phyloP scores from a whole-genome alignment of 108 stramenopile species.

The Nitzschia sp. region DNA sequence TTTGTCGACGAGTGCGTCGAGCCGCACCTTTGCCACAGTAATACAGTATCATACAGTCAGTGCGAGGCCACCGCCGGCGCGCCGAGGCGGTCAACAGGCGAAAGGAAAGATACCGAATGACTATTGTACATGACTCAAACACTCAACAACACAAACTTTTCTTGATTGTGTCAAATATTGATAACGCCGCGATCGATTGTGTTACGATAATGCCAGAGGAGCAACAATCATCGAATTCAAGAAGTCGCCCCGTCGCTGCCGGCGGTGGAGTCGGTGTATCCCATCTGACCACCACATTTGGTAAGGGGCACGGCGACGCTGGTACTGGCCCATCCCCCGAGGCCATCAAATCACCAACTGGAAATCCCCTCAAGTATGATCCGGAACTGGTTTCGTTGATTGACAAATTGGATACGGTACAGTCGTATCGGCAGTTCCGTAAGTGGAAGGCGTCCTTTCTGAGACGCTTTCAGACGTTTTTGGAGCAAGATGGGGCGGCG shows the following conservation, averaged over 20 bases:
- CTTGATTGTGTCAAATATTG: too few species aligned
- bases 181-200: too few species aligned
- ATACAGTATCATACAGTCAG: too few species aligned
- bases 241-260: neutral
- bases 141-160: too few species aligned
- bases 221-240: too few species aligned
- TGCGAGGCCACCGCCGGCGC: too few species aligned
- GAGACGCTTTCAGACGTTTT: conserved; percentile 11
- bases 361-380: conserved; percentile 14
- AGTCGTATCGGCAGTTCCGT: neutral
- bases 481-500: conserved; percentile 13
- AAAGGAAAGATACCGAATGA: too few species aligned
- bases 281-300: neutral
- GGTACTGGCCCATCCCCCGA: neutral
- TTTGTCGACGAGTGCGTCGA: too few species aligned
- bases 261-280: neutral
- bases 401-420: conserved; percentile 1
- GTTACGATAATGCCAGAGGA: too few species aligned
- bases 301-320: neutral
- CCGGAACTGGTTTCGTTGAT: neutral
- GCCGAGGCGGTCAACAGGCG: too few species aligned
- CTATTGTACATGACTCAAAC: too few species aligned
- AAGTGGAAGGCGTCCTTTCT: conserved; percentile 17
- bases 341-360: conserved; percentile 11
- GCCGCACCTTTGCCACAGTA: too few species aligned